A percentile compares a stretch with the other conserved stretches of the same genome.
Conservation (phyloP, 768 basidiomycete species). For the Serendipita sp. region DNA sequence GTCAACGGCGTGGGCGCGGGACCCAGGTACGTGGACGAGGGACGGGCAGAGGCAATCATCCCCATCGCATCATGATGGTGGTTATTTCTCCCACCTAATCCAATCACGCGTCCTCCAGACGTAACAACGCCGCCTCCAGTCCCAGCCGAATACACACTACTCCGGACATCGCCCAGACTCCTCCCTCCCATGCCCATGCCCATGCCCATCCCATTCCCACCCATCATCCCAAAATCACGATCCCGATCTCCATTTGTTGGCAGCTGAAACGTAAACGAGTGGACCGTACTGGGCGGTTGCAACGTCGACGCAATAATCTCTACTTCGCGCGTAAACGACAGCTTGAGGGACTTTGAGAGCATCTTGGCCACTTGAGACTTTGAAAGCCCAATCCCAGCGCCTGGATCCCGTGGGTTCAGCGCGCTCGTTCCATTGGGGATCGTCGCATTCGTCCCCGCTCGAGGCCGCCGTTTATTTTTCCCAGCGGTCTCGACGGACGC, state of each 20-base stretch:
- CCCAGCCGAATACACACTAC: background rate
- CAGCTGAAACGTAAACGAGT: slow-evolving; percentile 79
- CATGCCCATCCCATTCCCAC: background rate
- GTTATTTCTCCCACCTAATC: background rate
- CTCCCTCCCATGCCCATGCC: background rate
- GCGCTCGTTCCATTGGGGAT: slow-evolving; percentile 27
- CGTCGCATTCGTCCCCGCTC: slow-evolving; percentile 20
- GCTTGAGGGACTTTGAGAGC: slow-evolving; percentile 83
- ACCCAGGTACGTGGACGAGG: slow-evolving; percentile 66
- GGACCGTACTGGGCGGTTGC: slow-evolving; percentile 83
- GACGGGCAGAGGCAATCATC: slow-evolving; percentile 41
- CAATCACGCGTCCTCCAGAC: background rate
- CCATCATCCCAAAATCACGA: background rate
- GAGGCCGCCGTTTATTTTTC: background rate
- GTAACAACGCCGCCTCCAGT: background rate
- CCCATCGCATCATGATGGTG: background rate
- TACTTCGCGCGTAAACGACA: slow-evolving; percentile 81
- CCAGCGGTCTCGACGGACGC: background rate
- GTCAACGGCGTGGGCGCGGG: slow-evolving; percentile 26
- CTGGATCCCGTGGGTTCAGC: slow-evolving; percentile 16
- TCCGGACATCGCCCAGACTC: background rate
- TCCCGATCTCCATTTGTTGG: slow-evolving; percentile 46
- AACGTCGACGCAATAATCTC: slow-evolving; percentile 91
- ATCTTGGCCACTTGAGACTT: slow-evolving; percentile 84
- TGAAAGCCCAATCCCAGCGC: slow-evolving; percentile 53